These are phyloP conservation scores for Lasiosphaeria hispida DNA, from an alignment of 495 filamentous ascomycete genomes.

Conservation along the genomic window DNA sequence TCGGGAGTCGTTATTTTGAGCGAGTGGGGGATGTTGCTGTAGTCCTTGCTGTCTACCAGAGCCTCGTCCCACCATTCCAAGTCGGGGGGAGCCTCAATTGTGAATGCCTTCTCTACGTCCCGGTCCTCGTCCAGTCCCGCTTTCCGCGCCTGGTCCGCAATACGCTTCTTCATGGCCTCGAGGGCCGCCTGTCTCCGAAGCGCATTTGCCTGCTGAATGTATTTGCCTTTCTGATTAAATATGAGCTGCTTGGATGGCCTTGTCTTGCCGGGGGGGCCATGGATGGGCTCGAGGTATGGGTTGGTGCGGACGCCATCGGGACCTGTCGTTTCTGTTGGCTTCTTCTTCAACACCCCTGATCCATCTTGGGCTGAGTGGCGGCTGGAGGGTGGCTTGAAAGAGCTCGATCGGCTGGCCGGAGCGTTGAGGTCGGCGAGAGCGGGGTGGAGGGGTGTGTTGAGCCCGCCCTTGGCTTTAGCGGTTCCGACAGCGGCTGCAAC, in stretches of 20 bases:
- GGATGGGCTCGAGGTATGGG: constrained; percentile 79
- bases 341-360: constrained; percentile 25
- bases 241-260: constrained; percentile 71
- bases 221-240: constrained; percentile 97
- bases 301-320: constrained; percentile 57
- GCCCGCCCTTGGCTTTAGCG: constrained; percentile 64
- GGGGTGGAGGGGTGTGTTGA: constrained; percentile 89
- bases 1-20: constrained; percentile 77
- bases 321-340: constrained; percentile 33
- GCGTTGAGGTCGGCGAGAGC: constrained; percentile 73
- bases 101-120: constrained; percentile 82
- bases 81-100: constrained; percentile 79
- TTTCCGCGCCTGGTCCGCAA: constrained; percentile 80
- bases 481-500: constrained; percentile 70
- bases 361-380: constrained; percentile 28
- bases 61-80: constrained; percentile 99
- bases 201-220: constrained; percentile 87
- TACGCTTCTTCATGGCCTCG: constrained; percentile 90
- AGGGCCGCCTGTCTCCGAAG: constrained; percentile 81
- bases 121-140: constrained; percentile 88
- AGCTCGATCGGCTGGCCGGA: constrained; percentile 48
- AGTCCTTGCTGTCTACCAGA: constrained; percentile 69
- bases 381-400: constrained; percentile 15
- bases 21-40: constrained; percentile 61
- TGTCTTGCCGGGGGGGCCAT: constrained; percentile 59